phyloP scores from a whole-genome alignment of 768 basidiomycete species.

The Exidia glandulosa region DNA sequence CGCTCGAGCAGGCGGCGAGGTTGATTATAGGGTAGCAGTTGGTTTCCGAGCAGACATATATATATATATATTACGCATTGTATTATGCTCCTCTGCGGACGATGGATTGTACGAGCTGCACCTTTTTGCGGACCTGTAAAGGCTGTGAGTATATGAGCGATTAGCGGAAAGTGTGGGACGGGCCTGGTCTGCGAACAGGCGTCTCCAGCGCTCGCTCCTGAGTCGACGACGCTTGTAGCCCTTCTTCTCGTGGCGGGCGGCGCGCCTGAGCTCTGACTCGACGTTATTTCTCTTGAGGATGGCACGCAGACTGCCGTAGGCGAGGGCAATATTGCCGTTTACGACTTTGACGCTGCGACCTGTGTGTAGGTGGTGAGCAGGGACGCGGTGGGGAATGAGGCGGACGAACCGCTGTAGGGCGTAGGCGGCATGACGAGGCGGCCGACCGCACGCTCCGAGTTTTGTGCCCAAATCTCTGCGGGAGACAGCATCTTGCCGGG shows the following conservation, averaged over 20 bases:
- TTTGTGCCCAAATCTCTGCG: background rate
- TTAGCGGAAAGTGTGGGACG: conserved; percentile 15
- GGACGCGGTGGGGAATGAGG: background rate
- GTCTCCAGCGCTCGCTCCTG: conserved; percentile 67
- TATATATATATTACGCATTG: too few species aligned
- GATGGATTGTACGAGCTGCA: conserved; percentile 68
- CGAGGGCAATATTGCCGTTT: conserved; percentile 31
- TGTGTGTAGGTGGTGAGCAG: conserved; percentile 15
- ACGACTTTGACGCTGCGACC: conserved; percentile 50
- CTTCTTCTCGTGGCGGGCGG: conserved; percentile 69
- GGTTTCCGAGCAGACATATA: too few species aligned
- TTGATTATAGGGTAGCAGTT: background rate
- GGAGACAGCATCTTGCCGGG: background rate
- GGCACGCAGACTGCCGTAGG: conserved; percentile 38
- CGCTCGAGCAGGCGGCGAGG: background rate
- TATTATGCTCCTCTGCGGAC: conserved; percentile 57
- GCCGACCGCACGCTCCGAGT: conserved; percentile 1
- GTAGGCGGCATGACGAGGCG: conserved; percentile 20
- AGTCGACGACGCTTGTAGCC: conserved; percentile 68
- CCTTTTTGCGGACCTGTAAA: conserved; percentile 71
- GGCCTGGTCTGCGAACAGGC: conserved; percentile 70
- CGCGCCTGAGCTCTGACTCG: conserved; percentile 32
- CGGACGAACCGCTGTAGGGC: conserved; percentile 5
- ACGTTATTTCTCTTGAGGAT: conserved; percentile 50
- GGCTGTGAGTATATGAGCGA: conserved; percentile 9